Percentiles rank a stretch among this genome's conserved stretches.
phyloP scores from a whole-genome alignment of 129 eudicot genomes.

The Pittosporum tobira region DNA sequence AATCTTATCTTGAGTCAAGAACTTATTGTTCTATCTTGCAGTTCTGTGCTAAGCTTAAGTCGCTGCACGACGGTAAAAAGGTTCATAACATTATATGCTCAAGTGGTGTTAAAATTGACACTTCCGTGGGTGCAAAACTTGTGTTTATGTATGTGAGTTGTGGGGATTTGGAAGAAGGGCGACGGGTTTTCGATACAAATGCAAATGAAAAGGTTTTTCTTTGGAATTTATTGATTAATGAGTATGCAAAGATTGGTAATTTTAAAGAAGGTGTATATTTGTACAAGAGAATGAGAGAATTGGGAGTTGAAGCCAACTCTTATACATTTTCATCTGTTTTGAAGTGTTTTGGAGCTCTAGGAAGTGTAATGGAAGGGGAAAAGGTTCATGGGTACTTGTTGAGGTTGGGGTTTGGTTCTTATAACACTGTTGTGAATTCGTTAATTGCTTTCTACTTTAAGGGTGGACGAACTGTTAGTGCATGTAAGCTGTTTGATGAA shows the following conservation, averaged over 20 bases:
- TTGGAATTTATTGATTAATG: slow-evolving; percentile 65
- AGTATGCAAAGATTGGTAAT: slow-evolving; percentile 44
- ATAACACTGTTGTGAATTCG: slow-evolving; percentile 48
- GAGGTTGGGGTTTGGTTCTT: slow-evolving; percentile 35
- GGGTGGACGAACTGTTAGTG: slow-evolving; percentile 27
- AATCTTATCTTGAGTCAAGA: slow-evolving; percentile 24
- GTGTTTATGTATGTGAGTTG: slow-evolving; percentile 73
- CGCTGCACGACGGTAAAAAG: slow-evolving; percentile 34
- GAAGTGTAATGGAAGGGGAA: slow-evolving; percentile 29
- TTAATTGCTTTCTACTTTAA: slow-evolving; percentile 42
- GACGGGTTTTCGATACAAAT: slow-evolving; percentile 35
- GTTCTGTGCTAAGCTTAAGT: slow-evolving; percentile 54
- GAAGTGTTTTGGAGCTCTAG: slow-evolving; percentile 40
- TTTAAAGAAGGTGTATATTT: slow-evolving; percentile 40
- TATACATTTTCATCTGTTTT: slow-evolving; percentile 47
- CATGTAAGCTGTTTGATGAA: slow-evolving; percentile 47
- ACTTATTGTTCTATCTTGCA: slow-evolving; percentile 49
- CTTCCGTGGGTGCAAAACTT: slow-evolving; percentile 45
- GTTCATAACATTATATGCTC: slow-evolving; percentile 34
- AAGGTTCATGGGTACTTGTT: slow-evolving; percentile 37
- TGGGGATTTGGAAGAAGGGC: slow-evolving; percentile 55
- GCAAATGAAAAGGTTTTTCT: slow-evolving; percentile 44
- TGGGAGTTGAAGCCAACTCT: slow-evolving; percentile 45
- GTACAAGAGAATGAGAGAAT: slow-evolving; percentile 31
- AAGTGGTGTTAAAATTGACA: slow-evolving; percentile 25